Conservation (phyloP, 768 basidiomycete species). For the Chlorophyllum brunneum region DNA sequence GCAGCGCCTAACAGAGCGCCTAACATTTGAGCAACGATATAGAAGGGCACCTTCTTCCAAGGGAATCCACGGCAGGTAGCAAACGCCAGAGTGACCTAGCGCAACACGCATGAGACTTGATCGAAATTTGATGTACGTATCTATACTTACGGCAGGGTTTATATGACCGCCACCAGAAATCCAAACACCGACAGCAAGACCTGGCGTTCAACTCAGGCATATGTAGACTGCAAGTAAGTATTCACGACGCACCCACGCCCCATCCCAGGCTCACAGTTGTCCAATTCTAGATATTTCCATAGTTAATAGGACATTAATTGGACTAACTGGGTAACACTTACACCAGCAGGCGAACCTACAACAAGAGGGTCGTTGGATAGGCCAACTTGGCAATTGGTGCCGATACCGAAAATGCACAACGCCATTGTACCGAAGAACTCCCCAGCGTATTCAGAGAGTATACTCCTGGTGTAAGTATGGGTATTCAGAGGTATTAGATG, state of each 20-base stretch:
- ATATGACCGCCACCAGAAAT: constrained; percentile 67
- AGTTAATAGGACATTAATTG: neutral
- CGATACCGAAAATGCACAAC: constrained; percentile 49
- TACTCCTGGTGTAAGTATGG: neutral
- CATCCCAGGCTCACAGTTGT: constrained; percentile 42
- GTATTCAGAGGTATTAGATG: neutral
- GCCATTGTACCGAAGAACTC: constrained; percentile 55
- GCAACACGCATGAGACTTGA: neutral
- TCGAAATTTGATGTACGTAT: neutral
- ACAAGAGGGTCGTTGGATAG: constrained; percentile 39
- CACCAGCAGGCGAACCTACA: constrained; percentile 42
- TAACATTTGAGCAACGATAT: constrained; percentile 60
- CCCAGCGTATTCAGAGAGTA: constrained; percentile 26
- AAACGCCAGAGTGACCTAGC: constrained; percentile 59
- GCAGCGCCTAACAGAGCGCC: constrained; percentile 61
- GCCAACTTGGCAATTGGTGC: constrained; percentile 47
- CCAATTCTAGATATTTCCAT: constrained; percentile 10
- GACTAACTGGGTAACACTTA: constrained; percentile 26
- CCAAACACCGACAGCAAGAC: constrained; percentile 58
- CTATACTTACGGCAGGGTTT: constrained; percentile 49
- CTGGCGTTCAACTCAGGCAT: constrained; percentile 15
- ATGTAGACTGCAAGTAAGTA: neutral
- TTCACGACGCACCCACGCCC: constrained; percentile 26
- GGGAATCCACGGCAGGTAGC: constrained; percentile 65
- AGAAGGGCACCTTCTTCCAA: constrained; percentile 67